Evolutionary conservation across 371 early-diverging fungal species (phyloP), one percentile per base, ranked within the genome.

Genomic region (Lichtheimia hyalospora): DNA sequence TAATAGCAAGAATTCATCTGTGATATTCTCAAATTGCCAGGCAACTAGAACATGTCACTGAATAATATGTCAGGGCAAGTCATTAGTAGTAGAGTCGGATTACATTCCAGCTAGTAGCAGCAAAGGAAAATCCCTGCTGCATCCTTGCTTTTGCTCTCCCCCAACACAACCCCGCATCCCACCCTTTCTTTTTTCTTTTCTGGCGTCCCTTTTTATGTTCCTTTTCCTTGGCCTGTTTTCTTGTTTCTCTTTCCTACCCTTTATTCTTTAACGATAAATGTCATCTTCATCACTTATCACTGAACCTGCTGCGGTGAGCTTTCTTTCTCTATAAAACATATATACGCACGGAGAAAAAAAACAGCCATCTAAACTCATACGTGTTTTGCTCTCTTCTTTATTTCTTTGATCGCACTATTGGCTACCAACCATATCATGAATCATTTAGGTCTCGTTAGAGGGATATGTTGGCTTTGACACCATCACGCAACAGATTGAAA

Each of bases 391-490:
- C 27, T 23, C 41, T 42, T 5, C 6, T 7, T 3, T 28, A 34
- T 8, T n/a, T n/a, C 34, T 10, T 34, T 34, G 34, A 8, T 8
- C 5, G 10, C n/a, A n/a, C n/a, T n/a, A n/a, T n/a, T n/a, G n/a
- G n/a, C 10, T 8, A 34, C 34, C 8, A n/a, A n/a, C 10, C 34
- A 34, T 34, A 34, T 34, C 6, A 34, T 34, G 8, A 25, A 28
- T 28, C 28, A 7, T 7, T 13, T 49, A 57, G 58, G 73, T 79
- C 49, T 64, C 73, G 34, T 80, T 86, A 54, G 80, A 84, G 71
- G 85, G 87, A 56, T 95, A 96, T 74, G 96, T 97, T 66, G 98
- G 96, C 49, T 96, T 96, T 74, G 98, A 96, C 82, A 89, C 92
- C 57, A 91, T 96, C 77, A 92, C 96, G 54, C 83, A 86, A 57